Conservation (phyloP, 2,329 filamentous ascomycete genomes). For the Calycina herbarum region DNA sequence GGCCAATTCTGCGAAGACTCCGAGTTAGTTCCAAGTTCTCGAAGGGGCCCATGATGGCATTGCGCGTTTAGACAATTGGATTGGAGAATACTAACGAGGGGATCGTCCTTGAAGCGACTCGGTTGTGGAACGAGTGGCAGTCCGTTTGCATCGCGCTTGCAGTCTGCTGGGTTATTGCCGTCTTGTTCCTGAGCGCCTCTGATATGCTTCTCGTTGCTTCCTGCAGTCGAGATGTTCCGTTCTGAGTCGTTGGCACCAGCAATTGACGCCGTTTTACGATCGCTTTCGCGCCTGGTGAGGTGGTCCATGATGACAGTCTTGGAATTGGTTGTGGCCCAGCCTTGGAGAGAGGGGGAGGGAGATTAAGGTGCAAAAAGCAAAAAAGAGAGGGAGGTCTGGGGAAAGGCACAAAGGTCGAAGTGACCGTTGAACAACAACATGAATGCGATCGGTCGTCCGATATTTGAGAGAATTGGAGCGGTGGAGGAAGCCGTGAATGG, state of each 20-base stretch:
- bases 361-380: background rate
- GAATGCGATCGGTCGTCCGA: background rate
- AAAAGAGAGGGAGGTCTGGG: background rate
- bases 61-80: background rate
- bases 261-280: background rate
- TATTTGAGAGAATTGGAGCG: background rate
- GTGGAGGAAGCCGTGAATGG: background rate
- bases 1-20: slow-evolving; percentile 33
- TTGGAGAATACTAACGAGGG: slow-evolving; percentile 29
- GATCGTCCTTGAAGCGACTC: slow-evolving; percentile 36
- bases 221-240: background rate
- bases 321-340: background rate
- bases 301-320: background rate
- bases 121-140: slow-evolving; percentile 35
- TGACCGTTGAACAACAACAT: background rate
- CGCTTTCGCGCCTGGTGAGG: background rate
- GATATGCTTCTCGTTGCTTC: background rate
- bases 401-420: background rate
- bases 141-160: slow-evolving; percentile 8
- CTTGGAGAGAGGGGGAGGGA: background rate
- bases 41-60: background rate
- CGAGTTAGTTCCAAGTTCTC: background rate
- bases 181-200: background rate
- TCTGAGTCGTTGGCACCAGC: background rate
- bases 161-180: slow-evolving; percentile 1